Evolutionary conservation across 164 flowering plant genomes (phyloP), one percentile per base, ranked within the genome.

Genomic region (Macadamia integrifolia): DNA sequence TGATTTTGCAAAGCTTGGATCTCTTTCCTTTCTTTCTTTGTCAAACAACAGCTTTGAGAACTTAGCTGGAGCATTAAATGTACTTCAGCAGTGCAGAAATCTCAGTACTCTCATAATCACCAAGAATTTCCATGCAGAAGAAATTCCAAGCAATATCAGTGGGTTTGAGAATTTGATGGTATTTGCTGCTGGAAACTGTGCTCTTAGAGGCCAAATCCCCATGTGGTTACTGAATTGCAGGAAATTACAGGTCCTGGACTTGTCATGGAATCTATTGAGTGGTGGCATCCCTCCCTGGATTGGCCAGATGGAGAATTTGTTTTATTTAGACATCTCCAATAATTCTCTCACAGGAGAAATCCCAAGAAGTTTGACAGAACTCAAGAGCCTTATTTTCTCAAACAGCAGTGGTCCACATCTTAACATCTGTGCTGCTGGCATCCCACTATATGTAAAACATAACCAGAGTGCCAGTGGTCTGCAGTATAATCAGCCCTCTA

Each of bases 261-360:
- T 92, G 74, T 92, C 96, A 1, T 90, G 92, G 95, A 92, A 92
- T 68, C 83, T 52, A 53, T 70, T 92, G 60, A 65, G 66, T 66
- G 98, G 95, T 11, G 64, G 66, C 53, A 84, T 92, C 60, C 98
- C 98, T 58, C 60, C 79, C 3, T 87, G 93, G 91, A 77, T 90
- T 67, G 92, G 91, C 55, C 66, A 77, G 72, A 77, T 88, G 88
- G 88, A 87, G 71, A 74, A 58, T 48, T 74, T 92, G 61, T 90
- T 90, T 72, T 92, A 88, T 80, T 74, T 92, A 82, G 98, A 92
- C 66, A 71, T 92, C 62, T 92, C 96, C 0, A 87, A 92, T 65
- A 92, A 92, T 80, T 81, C 95, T 1, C 85, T 90, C 31, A 70
- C 87, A 0, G 96, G 98, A 43, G 89, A 85, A 67, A 79, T 90